Evolutionary conservation across 2,329 filamentous ascomycete species (phyloP).

Genomic region (Hymenoscyphus salicellus): DNA sequence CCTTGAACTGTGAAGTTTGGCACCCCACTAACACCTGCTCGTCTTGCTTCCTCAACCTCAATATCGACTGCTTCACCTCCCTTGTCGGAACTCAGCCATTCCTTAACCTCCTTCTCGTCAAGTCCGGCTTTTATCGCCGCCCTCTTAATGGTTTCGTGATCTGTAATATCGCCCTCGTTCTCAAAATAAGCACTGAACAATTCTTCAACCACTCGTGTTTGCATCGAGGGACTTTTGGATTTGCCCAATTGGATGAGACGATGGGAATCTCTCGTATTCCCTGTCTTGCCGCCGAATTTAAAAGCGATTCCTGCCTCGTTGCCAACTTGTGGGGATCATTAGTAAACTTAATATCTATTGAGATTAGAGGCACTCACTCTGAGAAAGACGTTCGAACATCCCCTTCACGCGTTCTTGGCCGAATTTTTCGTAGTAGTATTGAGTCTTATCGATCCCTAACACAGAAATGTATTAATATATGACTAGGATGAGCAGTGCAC

Average conservation of each 20-base stretch:
- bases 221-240: slow-evolving; percentile 48
- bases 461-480: neutral
- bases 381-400: slow-evolving; percentile 54
- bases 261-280: slow-evolving; percentile 77
- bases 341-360: neutral
- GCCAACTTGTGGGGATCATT: slow-evolving; percentile 46
- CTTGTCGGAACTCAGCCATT: slow-evolving; percentile 51
- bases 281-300: slow-evolving; percentile 64
- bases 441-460: slow-evolving; percentile 50
- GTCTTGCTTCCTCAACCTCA: slow-evolving; percentile 38
- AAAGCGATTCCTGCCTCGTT: slow-evolving; percentile 69
- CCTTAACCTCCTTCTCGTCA: slow-evolving; percentile 49
- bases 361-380: slow-evolving; percentile 20
- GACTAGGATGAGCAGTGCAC: slow-evolving; percentile 9
- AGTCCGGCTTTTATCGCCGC: slow-evolving; percentile 55
- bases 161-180: slow-evolving; percentile 61
- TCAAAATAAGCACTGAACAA: slow-evolving; percentile 68
- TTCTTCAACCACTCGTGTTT: slow-evolving; percentile 59
- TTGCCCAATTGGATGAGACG: slow-evolving; percentile 69
- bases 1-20: slow-evolving; percentile 73
- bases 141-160: slow-evolving; percentile 48
- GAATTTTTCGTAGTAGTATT: slow-evolving; percentile 61
- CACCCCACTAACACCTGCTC: slow-evolving; percentile 60
- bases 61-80: slow-evolving; percentile 47
- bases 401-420: slow-evolving; percentile 57